Conservation (phyloP, 1,284 basidiomycete species). For the Malassezia brasiliensis region DNA sequence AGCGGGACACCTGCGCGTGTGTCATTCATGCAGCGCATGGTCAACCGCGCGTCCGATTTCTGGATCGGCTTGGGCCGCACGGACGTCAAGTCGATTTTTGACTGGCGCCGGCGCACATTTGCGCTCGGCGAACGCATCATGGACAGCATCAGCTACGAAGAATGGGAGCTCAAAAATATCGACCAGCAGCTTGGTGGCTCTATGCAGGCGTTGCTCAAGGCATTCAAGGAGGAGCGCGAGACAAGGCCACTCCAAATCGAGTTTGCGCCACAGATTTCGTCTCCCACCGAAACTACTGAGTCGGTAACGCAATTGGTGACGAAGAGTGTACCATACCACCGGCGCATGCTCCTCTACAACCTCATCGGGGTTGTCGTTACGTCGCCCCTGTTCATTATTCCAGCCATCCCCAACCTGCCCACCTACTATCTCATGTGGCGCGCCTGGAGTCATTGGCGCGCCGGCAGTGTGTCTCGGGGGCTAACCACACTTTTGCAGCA, state of each 20-base stretch:
- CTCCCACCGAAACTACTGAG: constrained; percentile 20
- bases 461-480: constrained; percentile 16
- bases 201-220: not conserved
- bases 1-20: not conserved
- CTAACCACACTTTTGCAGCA: constrained; percentile 24
- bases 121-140: constrained; percentile 38
- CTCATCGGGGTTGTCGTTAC: constrained; percentile 39
- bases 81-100: constrained; percentile 27
- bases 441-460: constrained; percentile 24
- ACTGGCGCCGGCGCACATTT: constrained; percentile 42
- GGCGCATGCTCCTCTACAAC: constrained; percentile 28
- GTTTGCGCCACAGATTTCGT: constrained; percentile 29
- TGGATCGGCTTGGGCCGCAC: constrained; percentile 39
- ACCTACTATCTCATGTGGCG: constrained; percentile 47
- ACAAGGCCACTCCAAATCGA: constrained; percentile 19
- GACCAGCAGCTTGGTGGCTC: constrained; percentile 20
- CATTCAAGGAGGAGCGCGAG: not conserved
- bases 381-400: constrained; percentile 39
- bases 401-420: constrained; percentile 42
- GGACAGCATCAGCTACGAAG: constrained; percentile 46
- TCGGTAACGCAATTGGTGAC: constrained; percentile 27
- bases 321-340: constrained; percentile 34
- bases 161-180: constrained; percentile 46
- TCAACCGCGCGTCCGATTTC: constrained; percentile 16
- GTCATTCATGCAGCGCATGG: constrained; percentile 1